Base-by-base conservation (phyloP, 225 moss, liverwort and hornwort species). In the Marchantia paleacea region DNA sequence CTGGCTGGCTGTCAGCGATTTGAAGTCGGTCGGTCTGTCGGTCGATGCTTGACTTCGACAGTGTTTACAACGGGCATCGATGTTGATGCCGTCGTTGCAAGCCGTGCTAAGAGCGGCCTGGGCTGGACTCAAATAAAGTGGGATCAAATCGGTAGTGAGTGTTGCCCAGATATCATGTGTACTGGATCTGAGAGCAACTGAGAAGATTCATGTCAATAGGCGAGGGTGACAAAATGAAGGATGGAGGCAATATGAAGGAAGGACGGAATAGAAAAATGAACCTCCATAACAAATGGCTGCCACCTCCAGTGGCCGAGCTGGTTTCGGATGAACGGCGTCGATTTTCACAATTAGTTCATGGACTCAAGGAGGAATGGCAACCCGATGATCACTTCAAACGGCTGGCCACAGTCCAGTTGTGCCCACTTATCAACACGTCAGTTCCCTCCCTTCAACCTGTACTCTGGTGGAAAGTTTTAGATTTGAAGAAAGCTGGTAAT, bases 251-350 rank as follows among this genome's bases (percentile, higher is more conserved):
- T 2, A 74, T 74, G 74, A 74, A 74, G 65, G 65, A 72, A 54
- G 77, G 20, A 30, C 52, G 71, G 52, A 66, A 28, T 60, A 51
- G 48, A 22, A 67, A 75, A 66, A 89, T 87, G 86, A 90, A 90
- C 76, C 75, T 88, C 15, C 91, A 88, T 49, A 91, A 88, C 74
- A 83, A 75, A 22, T 93, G 89, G 93, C 86, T 93, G 71, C 93
- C 93, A 30, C 84, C 75, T 1, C 85, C 80, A 18, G 78, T 93
- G 78, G 83, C 77, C 55, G 87, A 89, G 75, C 82, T 88, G 76
- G 84, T 93, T 30, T 76, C 79, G 54, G 88, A 88, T 77, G 93
- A 93, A 78, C 79, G 81, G n/a, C 80, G 82, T 48, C 85, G 89
- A 62, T 93, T 93, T 82, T 90, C 91, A 47, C 84, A 85, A 69